phyloP scores from a whole-genome alignment of 2,329 filamentous ascomycete species.

The Bipolaris bicolor region DNA sequence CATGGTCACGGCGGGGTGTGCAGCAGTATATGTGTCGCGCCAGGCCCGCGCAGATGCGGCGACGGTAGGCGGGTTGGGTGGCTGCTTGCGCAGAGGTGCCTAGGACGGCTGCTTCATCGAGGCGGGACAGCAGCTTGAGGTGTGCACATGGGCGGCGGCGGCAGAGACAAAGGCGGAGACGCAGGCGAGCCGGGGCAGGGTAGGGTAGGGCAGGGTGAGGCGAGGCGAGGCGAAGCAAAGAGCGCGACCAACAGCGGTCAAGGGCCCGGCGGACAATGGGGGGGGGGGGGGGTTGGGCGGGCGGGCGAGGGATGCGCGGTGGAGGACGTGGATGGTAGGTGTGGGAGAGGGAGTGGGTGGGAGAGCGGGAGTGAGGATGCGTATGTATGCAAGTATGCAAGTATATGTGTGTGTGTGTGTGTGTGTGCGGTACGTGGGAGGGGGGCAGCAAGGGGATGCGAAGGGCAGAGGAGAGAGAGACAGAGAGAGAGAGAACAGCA shows the following conservation, averaged over 20 bases:
- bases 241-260: background rate
- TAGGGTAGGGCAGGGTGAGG: background rate
- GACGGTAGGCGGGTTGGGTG: constrained; percentile 24
- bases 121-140: constrained; percentile 32
- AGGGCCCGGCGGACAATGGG: background rate
- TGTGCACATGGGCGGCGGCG: constrained; percentile 31
- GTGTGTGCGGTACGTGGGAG: background rate
- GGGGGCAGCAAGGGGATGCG: background rate
- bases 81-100: constrained; percentile 42
- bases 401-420: background rate
- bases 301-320: background rate
- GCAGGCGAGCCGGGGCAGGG: background rate
- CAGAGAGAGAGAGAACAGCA: too few species aligned
- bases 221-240: constrained; percentile 4
- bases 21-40: constrained; percentile 20
- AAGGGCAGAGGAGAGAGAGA: background rate
- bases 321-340: background rate
- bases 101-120: constrained; percentile 50
- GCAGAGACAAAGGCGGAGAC: background rate
- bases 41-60: constrained; percentile 25
- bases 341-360: background rate
- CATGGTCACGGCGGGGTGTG: constrained; percentile 55
- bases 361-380: background rate
- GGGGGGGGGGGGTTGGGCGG: background rate
- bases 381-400: background rate